Evolutionary conservation across 208 protist species (phyloP).

Genomic region (Willaertia magna): DNA sequence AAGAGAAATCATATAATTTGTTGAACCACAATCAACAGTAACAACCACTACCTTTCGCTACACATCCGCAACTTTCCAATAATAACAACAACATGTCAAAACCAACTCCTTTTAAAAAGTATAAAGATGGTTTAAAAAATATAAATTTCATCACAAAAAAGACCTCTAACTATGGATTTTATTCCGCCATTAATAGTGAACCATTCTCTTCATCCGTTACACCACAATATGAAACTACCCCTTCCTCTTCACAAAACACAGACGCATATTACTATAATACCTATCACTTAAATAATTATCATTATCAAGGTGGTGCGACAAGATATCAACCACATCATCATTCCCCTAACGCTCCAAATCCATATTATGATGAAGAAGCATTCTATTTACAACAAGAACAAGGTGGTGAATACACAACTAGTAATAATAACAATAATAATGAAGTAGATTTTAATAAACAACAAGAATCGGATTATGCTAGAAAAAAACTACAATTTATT

Average conservation of each 20-base stretch:
- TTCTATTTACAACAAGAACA: background rate
- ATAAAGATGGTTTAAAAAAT: too few species aligned
- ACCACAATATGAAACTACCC: background rate
- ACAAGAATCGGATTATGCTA: too few species aligned
- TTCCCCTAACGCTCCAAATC: background rate
- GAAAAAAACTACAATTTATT: background rate
- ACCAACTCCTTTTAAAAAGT: too few species aligned
- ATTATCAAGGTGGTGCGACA: background rate
- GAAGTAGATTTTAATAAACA: too few species aligned
- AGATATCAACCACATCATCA: background rate
- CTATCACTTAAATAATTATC: background rate
- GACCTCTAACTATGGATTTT: too few species aligned
- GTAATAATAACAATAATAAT: background rate
- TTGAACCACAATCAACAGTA: too few species aligned
- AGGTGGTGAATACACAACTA: background rate
- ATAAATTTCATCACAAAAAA: too few species aligned
- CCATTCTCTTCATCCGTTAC: background rate
- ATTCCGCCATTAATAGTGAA: background rate
- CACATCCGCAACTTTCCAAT: too few species aligned
- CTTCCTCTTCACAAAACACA: background rate
- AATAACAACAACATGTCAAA: too few species aligned
- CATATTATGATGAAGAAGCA: background rate
- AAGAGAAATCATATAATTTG: too few species aligned
- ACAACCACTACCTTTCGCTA: too few species aligned
- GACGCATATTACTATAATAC: background rate